These are phyloP conservation scores for Aspergillus sp. DNA, from an alignment of 2,329 filamentous ascomycete genomes.

Conservation along the genomic window DNA sequence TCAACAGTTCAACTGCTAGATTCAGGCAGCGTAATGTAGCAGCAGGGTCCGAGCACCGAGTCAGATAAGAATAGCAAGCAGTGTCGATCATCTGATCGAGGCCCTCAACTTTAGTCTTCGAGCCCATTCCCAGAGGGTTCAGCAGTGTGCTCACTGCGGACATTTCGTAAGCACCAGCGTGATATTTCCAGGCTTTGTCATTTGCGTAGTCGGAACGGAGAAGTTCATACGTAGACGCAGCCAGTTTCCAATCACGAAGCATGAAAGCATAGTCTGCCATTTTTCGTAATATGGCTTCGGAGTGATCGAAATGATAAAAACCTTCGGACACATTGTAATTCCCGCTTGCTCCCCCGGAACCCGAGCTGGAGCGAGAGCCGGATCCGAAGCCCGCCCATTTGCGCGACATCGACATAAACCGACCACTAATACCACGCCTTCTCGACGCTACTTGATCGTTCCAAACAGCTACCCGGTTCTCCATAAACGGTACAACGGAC, in stretches of 20 bases:
- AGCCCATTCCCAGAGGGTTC: constrained; percentile 67
- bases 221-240: constrained; percentile 88
- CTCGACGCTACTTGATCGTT: constrained; percentile 96
- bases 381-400: constrained; percentile 82
- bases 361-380: constrained; percentile 58
- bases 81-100: constrained; percentile 87
- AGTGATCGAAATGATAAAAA: constrained; percentile 78
- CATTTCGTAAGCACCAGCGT: constrained; percentile 95
- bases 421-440: constrained; percentile 80
- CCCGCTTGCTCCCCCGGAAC: constrained; percentile 41
- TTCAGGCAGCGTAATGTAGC: constrained; percentile 76
- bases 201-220: constrained; percentile 85
- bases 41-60: constrained; percentile 75
- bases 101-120: constrained; percentile 75
- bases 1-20: constrained; percentile 77
- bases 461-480: constrained; percentile 85
- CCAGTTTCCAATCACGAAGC: constrained; percentile 92
- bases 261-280: constrained; percentile 95
- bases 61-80: constrained; percentile 88
- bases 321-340: constrained; percentile 78
- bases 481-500: constrained; percentile 94
- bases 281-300: constrained; percentile 90
- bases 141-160: constrained; percentile 80
- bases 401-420: constrained; percentile 92
- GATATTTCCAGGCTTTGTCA: constrained; percentile 95